Evolutionary conservation across 169 alveolate genomes (phyloP), one percentile per base, ranked within the genome.

Genomic region (Plasmodium gonderi): DNA sequence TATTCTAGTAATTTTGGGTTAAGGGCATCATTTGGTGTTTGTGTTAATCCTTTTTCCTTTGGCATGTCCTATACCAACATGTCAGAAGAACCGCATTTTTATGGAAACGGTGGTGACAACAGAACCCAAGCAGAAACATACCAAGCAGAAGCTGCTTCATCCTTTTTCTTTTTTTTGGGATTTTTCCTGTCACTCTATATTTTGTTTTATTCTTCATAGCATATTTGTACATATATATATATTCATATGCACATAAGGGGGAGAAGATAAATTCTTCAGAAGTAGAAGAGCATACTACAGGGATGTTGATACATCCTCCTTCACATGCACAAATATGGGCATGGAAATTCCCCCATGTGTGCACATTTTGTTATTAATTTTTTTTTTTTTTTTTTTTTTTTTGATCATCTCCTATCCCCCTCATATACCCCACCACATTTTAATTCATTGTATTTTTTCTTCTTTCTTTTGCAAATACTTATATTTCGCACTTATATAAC

Each of bases 11-110:
- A 83, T 72, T 47, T 83, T 40, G 92, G 92, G 26, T 68, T 83
- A 83, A 83, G 92, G 64, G 92, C 92, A 38, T 83, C 92, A 6
- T 83, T 83, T 83, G 92, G 92, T 40, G 92, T 83, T 31, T 83
- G 92, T 79, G 83, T 74, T 23, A 83, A 83, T 40, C 92, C 92
- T 1, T 83, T 83, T 38, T 83, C 92, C 65, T 83, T 83, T 72
- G 92, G 92, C 11, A 36, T 83, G 65, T 83, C 92, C 11, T 83
- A 83, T 42, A 72, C 92, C 49, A 83, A 83, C 54, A 83, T 83
- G 92, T 47, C 92, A 14, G 92, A 83, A 45, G 83, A 83, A 54
- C 76, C 92, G 4, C 44, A 69, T 60, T 83, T 83, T 33, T 69
- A 83, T 45, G 82, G 60, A 9, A 83, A 42, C 44, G 64, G 92